Base-by-base conservation (phyloP, 2,329 filamentous ascomycete species). In the Annulohypoxylon truncatum region DNA sequence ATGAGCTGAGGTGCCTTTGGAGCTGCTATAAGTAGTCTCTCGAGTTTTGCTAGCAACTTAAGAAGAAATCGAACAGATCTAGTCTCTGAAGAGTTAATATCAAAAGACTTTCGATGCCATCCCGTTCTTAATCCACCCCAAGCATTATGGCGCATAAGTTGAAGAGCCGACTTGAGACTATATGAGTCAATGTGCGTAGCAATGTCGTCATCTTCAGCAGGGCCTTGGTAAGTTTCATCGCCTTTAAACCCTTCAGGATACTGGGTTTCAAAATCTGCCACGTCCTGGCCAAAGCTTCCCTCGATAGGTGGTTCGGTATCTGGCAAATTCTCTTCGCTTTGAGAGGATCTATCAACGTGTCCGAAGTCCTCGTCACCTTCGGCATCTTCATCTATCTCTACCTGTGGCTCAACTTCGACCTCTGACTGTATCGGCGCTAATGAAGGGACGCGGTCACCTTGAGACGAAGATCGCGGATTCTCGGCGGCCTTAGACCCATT, bases 201-300 rank as follows among this genome's bases (percentile, higher is more conserved):
- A 18, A 65, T 38, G 22, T 71, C 24, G 47, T 74, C 62, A 9
- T 73, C 66, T 56, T 69, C 66, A 4, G 56, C 15, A 10, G 72
- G 71, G n/a, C 47, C 54, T 22, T 69, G 56, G 24, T 75, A 73
- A 10, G 20, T 26, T 22, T 72, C 67, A 10, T 50, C 48, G 13
- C 62, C 66, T 26, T 67, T 44, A 4, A 55, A 53, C 46, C 68
- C 20, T 20, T 9, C 8, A 22, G 57, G 51, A 46, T 69, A 46
- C 10, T 51, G 57, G 29, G 65, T 46, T 55, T 64, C 66, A 26
- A 75, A 76, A 4, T 59, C 44, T 4, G 67, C 38, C 8, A 73
- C 50, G 48, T 77, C 75, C 31, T 68, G 65, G 20, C 51, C 50
- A 50, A 77, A 76, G 18, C 58, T 68, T n/a, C 69, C 69, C 51